phyloP scores from a whole-genome alignment of 345 rosid species.

The Populus nigra region DNA sequence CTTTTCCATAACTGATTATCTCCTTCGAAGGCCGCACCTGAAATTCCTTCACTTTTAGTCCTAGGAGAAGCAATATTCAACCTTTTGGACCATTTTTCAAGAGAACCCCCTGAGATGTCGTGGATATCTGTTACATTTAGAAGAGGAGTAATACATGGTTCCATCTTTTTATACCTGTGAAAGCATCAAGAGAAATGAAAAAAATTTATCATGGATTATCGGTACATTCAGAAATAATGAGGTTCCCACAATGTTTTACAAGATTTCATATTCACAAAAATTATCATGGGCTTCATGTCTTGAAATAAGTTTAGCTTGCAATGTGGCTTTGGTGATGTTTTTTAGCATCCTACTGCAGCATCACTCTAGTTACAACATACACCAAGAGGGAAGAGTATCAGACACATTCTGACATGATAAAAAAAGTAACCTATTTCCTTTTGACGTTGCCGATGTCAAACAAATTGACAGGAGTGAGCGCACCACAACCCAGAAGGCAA shows the following conservation, averaged over 20 bases:
- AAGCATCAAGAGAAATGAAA: neutral
- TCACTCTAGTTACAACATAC: neutral
- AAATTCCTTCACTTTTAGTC: constrained; percentile 36
- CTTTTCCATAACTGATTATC: constrained; percentile 47
- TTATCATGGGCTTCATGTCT: too few relatives aligned
- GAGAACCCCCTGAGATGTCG: constrained; percentile 37
- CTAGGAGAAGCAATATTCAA: constrained; percentile 42
- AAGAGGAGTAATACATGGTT: constrained; percentile 56
- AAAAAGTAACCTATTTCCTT: too few relatives aligned
- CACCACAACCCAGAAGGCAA: too few relatives aligned
- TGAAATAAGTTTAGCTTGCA: neutral
- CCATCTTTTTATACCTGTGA: constrained; percentile 55
- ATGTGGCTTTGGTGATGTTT: neutral
- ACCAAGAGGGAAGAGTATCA: neutral
- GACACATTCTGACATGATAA: neutral
- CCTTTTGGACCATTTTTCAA: constrained; percentile 51
- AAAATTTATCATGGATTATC: neutral
- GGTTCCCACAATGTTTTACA: too few relatives aligned
- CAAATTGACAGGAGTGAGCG: too few relatives aligned
- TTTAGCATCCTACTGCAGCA: neutral
- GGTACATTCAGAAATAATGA: too few relatives aligned
- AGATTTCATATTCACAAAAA: too few relatives aligned
- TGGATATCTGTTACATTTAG: constrained; percentile 25
- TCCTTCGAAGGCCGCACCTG: constrained; percentile 30
- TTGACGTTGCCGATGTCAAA: too few relatives aligned